Evolutionary conservation across 257 asterid genomes (phyloP), one percentile per base, ranked within the genome.

Genomic region (Salvia rosmarinus): DNA sequence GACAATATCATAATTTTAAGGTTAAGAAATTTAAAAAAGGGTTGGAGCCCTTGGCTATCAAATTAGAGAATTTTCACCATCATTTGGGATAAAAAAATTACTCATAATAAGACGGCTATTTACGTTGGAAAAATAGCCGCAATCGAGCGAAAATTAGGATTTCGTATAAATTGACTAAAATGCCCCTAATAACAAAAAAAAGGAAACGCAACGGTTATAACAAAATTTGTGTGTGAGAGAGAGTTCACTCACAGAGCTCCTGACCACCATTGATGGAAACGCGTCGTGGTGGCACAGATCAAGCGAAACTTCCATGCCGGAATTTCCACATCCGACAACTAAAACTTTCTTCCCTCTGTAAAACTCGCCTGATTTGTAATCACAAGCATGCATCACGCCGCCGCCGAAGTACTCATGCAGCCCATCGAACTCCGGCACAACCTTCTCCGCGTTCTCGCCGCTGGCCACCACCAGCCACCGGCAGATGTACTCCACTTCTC

Each of bases 261-360:
- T 76, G 66, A 83, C 89, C 10, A 89, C 96, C 92, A 91, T 91
- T 7, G 89, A 87, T 39, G 97, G 96, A 50, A 35, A 14, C 20
- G 92, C 96, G 72, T 78, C 69, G 44, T 89, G 84, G 57, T 85
- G 90, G 76, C 88, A 91, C 74, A 91, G 97, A 79, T 91, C 97
- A 72, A 91, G 96, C 2, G 89, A 82, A 19, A 91, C 83, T 62
- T 89, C 97, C 97, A 91, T 89, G 19, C 96, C 95, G 5, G 96
- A 91, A 74, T 91, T 91, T 3, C 95, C 96, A 70, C 95, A 85
- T 0, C 96, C 96, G 4, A 87, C 95, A 10, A 91, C 97, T 7
- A 89, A 76, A 3, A 91, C 92, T 1, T 72, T 69, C 52, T 89
- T 87, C 16, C 85, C 95, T 9, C 82, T 54, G 61, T 73, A 84